Conservation (phyloP, 2,329 filamentous ascomycete genomes). For the Pseudogymnoascus verrucosus region DNA sequence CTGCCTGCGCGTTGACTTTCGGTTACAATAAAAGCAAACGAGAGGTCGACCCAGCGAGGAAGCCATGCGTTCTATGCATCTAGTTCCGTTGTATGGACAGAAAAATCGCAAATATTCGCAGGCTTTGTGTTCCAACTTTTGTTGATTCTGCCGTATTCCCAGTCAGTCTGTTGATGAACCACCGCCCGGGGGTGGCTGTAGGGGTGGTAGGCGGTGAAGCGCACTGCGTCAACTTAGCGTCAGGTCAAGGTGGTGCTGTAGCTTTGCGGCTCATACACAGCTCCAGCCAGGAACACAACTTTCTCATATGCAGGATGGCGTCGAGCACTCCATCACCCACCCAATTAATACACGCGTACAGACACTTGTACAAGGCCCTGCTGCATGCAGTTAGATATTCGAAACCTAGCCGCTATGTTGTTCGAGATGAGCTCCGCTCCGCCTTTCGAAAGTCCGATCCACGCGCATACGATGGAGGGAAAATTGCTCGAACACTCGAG, state of each 20-base stretch:
- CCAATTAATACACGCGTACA: conserved; percentile 56
- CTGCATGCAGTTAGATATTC: conserved; percentile 67
- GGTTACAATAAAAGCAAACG: conserved; percentile 78
- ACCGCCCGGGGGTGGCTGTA: not conserved
- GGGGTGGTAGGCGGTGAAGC: not conserved
- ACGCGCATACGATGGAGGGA: conserved; percentile 39
- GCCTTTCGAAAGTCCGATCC: conserved; percentile 47
- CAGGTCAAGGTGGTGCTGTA: not conserved
- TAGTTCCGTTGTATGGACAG: not conserved
- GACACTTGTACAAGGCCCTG: conserved; percentile 56
- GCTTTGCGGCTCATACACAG: not conserved
- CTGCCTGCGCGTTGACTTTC: conserved; percentile 52
- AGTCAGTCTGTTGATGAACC: not conserved
- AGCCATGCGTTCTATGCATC: conserved; percentile 8
- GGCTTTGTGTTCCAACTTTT: not conserved
- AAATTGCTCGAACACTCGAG: conserved; percentile 57
- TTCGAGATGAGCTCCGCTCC: conserved; percentile 49
- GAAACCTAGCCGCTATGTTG: conserved; percentile 55
- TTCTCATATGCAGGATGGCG: not conserved
- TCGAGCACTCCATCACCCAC: not conserved
- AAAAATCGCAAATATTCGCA: not conserved
- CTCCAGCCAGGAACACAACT: not conserved
- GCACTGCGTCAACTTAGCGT: not conserved
- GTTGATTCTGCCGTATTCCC: conserved; percentile 1
- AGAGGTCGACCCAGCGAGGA: conserved; percentile 34